Base-by-base conservation (phyloP, 192 early-diverging fungal genomes). In the Coemansia sp. region DNA sequence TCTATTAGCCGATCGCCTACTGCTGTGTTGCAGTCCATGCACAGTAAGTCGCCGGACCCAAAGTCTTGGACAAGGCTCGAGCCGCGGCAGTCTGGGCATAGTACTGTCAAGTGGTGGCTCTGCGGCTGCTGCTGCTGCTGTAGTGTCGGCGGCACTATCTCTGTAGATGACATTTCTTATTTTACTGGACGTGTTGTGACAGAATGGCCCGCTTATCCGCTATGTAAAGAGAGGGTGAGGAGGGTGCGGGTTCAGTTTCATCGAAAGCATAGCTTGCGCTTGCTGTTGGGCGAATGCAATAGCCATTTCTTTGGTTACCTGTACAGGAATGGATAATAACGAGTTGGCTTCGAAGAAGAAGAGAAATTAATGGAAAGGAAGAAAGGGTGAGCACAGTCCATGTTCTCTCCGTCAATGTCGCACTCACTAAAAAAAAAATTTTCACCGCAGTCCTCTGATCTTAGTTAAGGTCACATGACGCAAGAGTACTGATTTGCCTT, bases 1-100 rank as follows among this genome's bases (percentile, higher is more conserved):
- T 94, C 94, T 62, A 96, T 94, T 66, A 98, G 88, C 19, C 95
- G 86, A 68, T 96, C 89, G 14, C 92, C 93, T 2, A 98, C 85
- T 8, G 93, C 90, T 4, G 94, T 68, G 15, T 94, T 95, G 78
- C 97, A 99, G 76, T 92, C 90, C 17, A 91, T 93, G 82, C 97
- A 99, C 24, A 99, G 86, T 36, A 96, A 67, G 69, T 97, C 97
- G 5, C 93, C 95, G 40, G 88, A 87, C 0, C 89, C 83, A 74
- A 97, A 97, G 71, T 96, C 93, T 76, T 97, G 96, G 29, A 97
- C 84, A 61, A 99, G 88, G 59, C 94, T 93, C 22, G 85, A 80
- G 40, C 90, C 76, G 61, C 87, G 86, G 74, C 96, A 99, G 76
- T 94, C 88, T 38, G 84, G 80, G 79, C 94, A 97, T 3, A 88